phyloP scores from a whole-genome alignment of 768 basidiomycete species.

The Xerocomus spinulosus region DNA sequence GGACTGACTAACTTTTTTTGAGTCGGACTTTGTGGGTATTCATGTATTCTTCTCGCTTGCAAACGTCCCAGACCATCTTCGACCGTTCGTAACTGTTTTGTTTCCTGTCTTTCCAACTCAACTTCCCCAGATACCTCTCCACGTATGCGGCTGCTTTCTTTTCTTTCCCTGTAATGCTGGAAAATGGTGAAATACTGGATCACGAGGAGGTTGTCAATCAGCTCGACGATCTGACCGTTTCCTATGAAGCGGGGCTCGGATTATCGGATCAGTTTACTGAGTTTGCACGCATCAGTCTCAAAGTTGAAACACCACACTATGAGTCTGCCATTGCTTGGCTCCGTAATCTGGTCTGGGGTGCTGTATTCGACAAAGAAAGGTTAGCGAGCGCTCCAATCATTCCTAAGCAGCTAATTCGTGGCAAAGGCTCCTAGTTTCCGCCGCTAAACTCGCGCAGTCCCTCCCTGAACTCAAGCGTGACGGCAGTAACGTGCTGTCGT shows the following conservation, averaged over 20 bases:
- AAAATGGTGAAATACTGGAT: slow-evolving; percentile 62
- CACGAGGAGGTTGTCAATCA: slow-evolving; percentile 91
- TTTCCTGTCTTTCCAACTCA: slow-evolving; percentile 2
- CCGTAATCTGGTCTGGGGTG: slow-evolving; percentile 70
- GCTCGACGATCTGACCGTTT: slow-evolving; percentile 88
- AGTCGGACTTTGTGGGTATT: slow-evolving; percentile 92
- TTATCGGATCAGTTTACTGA: slow-evolving; percentile 67
- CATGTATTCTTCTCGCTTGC: slow-evolving; percentile 75
- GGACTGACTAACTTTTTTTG: slow-evolving; percentile 2
- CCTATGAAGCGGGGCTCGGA: slow-evolving; percentile 72
- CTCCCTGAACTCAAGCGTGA: slow-evolving; percentile 90
- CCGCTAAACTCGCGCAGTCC: slow-evolving; percentile 86
- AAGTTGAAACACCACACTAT: slow-evolving; percentile 79
- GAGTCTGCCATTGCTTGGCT: slow-evolving; percentile 83
- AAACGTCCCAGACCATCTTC: slow-evolving; percentile 65
- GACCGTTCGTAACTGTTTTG: slow-evolving; percentile 44
- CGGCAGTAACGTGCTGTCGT: slow-evolving; percentile 72
- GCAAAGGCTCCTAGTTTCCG: slow-evolving; percentile 69
- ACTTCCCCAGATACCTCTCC: slow-evolving; percentile 57
- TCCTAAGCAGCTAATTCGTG: slow-evolving; percentile 3
- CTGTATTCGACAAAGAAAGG: slow-evolving; percentile 78
- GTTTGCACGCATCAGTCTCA: slow-evolving; percentile 67
- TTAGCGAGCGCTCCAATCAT: slow-evolving; percentile 24
- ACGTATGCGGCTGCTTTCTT: slow-evolving; percentile 84
- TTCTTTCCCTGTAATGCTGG: slow-evolving; percentile 72